Conservation (phyloP, 306 rosid species). For the Pterocarpus macrocarpus region DNA sequence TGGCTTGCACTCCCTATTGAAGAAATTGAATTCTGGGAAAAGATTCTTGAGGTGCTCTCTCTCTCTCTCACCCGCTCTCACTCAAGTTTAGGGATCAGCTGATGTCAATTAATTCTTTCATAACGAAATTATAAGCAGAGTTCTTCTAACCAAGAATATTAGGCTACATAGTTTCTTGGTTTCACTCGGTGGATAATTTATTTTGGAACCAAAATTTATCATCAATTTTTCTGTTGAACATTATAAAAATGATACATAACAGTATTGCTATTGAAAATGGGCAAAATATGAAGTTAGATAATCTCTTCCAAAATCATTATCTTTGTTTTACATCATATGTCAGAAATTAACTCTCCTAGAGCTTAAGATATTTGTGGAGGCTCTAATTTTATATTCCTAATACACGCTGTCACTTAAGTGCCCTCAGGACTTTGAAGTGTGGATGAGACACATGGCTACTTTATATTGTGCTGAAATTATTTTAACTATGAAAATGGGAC, state of each 20-base stretch:
- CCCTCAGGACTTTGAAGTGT: too few relatives aligned
- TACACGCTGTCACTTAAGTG: too few relatives aligned
- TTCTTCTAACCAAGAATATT: background rate
- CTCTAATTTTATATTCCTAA: too few relatives aligned
- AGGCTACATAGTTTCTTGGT: too few relatives aligned
- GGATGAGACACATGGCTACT: too few relatives aligned
- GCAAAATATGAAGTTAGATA: slow-evolving; percentile 34
- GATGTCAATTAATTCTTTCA: slow-evolving; percentile 9
- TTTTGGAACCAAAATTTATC: too few relatives aligned
- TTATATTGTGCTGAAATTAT: too few relatives aligned
- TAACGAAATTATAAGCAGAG: slow-evolving; percentile 25
- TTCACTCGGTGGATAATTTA: too few relatives aligned
- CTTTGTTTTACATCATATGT: slow-evolving; percentile 12
- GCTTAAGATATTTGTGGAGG: too few relatives aligned
- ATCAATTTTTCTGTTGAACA: too few relatives aligned
- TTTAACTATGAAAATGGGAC: too few relatives aligned
- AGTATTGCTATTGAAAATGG: background rate
- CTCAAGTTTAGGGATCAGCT: background rate
- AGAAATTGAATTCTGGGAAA: slow-evolving; percentile 84
- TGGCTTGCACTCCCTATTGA: slow-evolving; percentile 76
- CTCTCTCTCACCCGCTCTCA: background rate
- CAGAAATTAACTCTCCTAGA: too few relatives aligned
- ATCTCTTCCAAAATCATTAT: slow-evolving; percentile 10
- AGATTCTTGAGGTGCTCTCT: slow-evolving; percentile 81
- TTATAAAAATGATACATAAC: background rate